Base-by-base conservation (phyloP, 2,329 filamentous ascomycete species). In the Domatiomyces globalis region DNA sequence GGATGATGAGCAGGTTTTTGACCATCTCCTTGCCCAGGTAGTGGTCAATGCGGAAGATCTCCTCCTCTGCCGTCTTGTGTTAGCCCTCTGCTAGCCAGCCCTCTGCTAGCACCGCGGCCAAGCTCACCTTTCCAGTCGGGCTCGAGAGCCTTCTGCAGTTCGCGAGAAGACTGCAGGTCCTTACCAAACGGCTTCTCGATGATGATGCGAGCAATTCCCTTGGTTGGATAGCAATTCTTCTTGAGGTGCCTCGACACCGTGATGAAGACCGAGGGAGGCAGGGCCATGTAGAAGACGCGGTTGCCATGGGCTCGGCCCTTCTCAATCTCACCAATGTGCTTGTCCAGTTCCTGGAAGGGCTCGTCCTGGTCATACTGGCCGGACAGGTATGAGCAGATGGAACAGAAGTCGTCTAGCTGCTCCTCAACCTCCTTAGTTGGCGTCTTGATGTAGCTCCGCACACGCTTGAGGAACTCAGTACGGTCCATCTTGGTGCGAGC, bases 21-120 rank as follows among this genome's bases (percentile, higher is more conserved):
- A 98, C 92, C 92, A 98, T 98, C 73, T 98, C 92, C 78, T 98
- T 98, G 64, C 94, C 94, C 46, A 98, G 81, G 71, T 98, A 98
- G 74, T 98, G 92, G 69, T 98, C 92, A 65, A 98, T 98, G 66
- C 92, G 88, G 82, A 94, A 98, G 61, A 98, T 83, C 73, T 98
- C 92, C 50, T 96, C 90, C 72, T 98, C 94, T 66, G 86, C 8
- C 33, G 4, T 92, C 94, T 92, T 98, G 73, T 98, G 27, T 47
- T 47, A 47, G 45, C 20, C 9, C 5, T 39, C 33, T 39, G 29
- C 29, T 15, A 15, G 15, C 29, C 29, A 33, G 29, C 25, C 25
- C 4, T 29, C 25, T 29, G 25, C 25, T 4, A 4, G 25, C 25
- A 33, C 29, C 8, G 29, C 5, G 33, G 15, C 12, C 33, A 15